Base-by-base conservation (phyloP, 768 basidiomycete species). In the Lyophyllum semitale region DNA sequence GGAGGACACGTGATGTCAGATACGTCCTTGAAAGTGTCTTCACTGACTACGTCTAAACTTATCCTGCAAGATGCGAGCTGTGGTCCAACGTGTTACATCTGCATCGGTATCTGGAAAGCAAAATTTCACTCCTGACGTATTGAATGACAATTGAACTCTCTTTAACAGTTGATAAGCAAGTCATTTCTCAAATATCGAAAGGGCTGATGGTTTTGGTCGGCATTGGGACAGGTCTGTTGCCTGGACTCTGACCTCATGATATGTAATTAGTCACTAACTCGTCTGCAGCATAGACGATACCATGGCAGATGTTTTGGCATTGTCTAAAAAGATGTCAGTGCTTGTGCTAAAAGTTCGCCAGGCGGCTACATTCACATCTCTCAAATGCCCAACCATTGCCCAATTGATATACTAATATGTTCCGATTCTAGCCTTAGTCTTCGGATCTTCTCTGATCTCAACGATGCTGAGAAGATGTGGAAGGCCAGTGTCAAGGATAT, bases 161-260 rank as follows among this genome's bases (percentile, higher is more conserved):
- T 18, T 15, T 35, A 12, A 13, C 70, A 96, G 95, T 97, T 52
- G 86, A 95, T 60, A 82, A 80, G 43, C 77, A 89, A 63, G 77
- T 85, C 29, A 84, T 98, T 58, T 93, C 94, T 3, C 80, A 82
- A 33, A 96, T 98, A 57, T 87, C 88, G 17, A 78, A 81, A 60
- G 95, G 95, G 1, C 75, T 98, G 27, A 88, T 98, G 83, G 90
- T 95, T 18, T 82, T 98, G 15, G 84, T 98, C 30, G 95, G 95
- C 25, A 91, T 98, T 60, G 91, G 90, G 40, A 76, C 77, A 73
- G 91, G 91, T 90, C 75, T 61, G 77, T 58, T 38, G 53, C 26
- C 23, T 42, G 33, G 32, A n/a, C n/a, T n/a, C n/a, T 18, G 51
- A 18, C 4, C 40, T n/a, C 29, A 13, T 23, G 49, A 44, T 52